phyloP scores from a whole-genome alignment of 2,329 filamentous ascomycete genomes.

The Monosporascus sp. region DNA sequence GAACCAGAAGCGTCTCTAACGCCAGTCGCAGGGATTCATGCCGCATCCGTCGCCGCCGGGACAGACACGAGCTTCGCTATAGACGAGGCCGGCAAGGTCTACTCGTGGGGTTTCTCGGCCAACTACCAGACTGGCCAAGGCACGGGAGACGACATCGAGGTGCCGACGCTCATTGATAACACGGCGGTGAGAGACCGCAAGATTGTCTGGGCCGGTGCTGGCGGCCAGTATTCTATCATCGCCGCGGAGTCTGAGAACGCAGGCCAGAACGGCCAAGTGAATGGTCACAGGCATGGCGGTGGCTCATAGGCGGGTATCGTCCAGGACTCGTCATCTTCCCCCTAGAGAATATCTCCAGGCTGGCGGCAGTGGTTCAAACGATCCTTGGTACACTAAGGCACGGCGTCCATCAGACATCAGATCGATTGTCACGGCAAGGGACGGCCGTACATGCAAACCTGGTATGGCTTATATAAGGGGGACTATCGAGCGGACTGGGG shows the following conservation, averaged over 20 bases:
- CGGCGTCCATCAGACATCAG: neutral
- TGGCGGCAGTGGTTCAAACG: no score
- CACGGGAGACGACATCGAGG: conserved; percentile 58
- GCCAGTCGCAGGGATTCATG: conserved; percentile 5
- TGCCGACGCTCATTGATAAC: conserved; percentile 41
- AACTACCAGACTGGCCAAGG: conserved; percentile 78
- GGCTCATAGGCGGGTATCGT: neutral
- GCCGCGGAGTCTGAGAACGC: neutral
- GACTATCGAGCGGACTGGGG: neutral
- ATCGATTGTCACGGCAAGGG: neutral
- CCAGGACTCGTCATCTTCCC: no score
- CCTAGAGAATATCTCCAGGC: no score
- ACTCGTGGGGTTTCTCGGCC: conserved; percentile 74
- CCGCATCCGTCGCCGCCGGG: conserved; percentile 49
- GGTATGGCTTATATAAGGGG: neutral
- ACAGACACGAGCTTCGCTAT: conserved; percentile 72
- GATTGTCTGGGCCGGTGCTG: neutral
- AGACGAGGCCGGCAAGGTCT: conserved; percentile 64
- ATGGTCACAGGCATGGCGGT: neutral
- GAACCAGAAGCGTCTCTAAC: neutral
- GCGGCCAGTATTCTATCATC: neutral
- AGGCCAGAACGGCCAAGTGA: neutral
- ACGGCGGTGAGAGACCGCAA: neutral
- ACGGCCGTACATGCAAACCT: neutral
- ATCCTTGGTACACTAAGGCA: neutral